Evolutionary conservation across 192 early-diverging fungal species (phyloP).

Genomic region (Linnemannia zychae): DNA sequence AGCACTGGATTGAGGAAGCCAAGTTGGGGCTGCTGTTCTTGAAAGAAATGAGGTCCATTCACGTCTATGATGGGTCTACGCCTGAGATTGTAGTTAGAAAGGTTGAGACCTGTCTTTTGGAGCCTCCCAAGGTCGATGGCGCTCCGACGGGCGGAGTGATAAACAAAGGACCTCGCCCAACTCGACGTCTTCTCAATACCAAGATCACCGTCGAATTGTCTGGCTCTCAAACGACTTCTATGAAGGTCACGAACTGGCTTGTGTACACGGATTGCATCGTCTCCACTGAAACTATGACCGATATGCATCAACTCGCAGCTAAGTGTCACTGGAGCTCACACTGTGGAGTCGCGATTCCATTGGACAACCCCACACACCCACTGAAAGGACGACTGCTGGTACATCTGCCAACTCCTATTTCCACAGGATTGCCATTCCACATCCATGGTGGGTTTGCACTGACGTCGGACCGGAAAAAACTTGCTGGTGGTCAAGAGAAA

Average conservation of each 20-base stretch:
- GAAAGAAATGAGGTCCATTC: slow-evolving; percentile 8
- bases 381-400: slow-evolving; percentile 38
- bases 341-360: slow-evolving; percentile 21
- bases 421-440: slow-evolving; percentile 42
- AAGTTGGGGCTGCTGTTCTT: slow-evolving; percentile 29
- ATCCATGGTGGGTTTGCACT: slow-evolving; percentile 56
- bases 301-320: background rate
- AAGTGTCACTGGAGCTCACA: slow-evolving; percentile 19
- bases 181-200: background rate
- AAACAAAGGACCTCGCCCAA: too few species aligned
- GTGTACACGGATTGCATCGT: background rate
- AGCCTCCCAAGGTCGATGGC: background rate
- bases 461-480: slow-evolving; percentile 33
- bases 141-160: too few species aligned
- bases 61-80: background rate
- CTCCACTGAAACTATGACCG: background rate
- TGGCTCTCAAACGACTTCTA: background rate
- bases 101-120: background rate
- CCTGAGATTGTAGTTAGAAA: background rate
- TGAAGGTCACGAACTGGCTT: background rate
- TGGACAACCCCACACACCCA: background rate
- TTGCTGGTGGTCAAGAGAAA: slow-evolving; percentile 17
- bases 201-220: background rate
- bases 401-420: slow-evolving; percentile 48
- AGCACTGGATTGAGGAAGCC: slow-evolving; percentile 12